Base-by-base conservation (phyloP, 495 filamentous ascomycete species). In the Penicillium macrosclerotiorum region DNA sequence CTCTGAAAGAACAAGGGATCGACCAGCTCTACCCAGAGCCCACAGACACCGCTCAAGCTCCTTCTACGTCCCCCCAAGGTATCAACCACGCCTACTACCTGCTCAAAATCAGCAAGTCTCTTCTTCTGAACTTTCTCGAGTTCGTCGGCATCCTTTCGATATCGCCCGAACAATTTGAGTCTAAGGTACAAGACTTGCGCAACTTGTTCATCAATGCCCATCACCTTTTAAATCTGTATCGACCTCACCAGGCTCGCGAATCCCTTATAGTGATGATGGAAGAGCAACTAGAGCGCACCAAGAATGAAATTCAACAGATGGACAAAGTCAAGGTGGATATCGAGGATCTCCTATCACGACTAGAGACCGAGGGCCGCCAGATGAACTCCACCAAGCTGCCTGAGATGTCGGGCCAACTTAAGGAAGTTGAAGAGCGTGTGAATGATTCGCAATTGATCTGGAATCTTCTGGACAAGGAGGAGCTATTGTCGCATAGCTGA, bases 231-330 rank as follows among this genome's bases (percentile, higher is more conserved):
- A 98, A 98, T 63, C 84, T 93, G 46, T 97, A 96, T 64, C 83
- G 93, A 17, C 94, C 93, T 2, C 93, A 98, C 64, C 94, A 98
- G 65, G 90, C 91, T 18, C 73, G 93, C 27, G 94, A 97, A 68
- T 90, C 83, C 22, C 71, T 97, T 32, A 94, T 96, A 19, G 62
- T 83, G 58, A 80, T 93, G 77, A 93, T 98, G 90, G 89, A 96
- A 68, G 86, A 88, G 54, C 86, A 93, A 60, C 63, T 96, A 25
- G 81, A 86, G 49, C 75, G 70, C 48, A 84, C 81, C 44, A 80
- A 78, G 49, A 78, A 76, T n/a, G 91, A 97, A 68, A 90, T 88
- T 1, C 75, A 88, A 22, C 80, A 84, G 27, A 86, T 95, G 49
- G 73, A 79, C 40, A 78, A 76, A 57, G 81, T 85, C 42, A 86